Evolutionary conservation across 768 basidiomycete species (phyloP).

Genomic region (Trametes cubensis): DNA sequence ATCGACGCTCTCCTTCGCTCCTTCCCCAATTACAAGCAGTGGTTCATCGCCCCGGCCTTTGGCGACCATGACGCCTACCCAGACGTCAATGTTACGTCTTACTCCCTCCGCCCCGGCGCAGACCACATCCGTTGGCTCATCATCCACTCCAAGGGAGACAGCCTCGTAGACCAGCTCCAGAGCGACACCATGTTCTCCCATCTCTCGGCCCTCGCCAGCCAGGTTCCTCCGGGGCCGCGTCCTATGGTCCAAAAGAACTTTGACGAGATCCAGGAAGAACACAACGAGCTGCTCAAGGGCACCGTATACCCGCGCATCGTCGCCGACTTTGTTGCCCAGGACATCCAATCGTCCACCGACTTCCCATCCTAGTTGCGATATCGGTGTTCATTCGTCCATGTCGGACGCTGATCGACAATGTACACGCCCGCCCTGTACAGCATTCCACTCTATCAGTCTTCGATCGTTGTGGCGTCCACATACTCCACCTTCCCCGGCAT

Average conservation of each 20-base stretch:
- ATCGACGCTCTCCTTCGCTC: constrained; percentile 61
- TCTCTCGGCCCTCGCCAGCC: constrained; percentile 40
- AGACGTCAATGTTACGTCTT: constrained; percentile 47
- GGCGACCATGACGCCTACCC: constrained; percentile 53
- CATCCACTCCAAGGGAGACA: constrained; percentile 75
- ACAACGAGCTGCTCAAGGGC: constrained; percentile 25
- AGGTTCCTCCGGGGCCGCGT: background rate
- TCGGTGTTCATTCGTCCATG: background rate
- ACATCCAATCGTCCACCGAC: background rate
- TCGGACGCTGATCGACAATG: background rate
- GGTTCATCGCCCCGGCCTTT: constrained; percentile 73
- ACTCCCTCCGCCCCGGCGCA: constrained; percentile 40
- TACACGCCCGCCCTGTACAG: background rate
- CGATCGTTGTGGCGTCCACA: background rate
- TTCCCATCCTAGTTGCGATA: background rate
- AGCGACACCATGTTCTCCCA: constrained; percentile 60
- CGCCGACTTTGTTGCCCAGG: constrained; percentile 19
- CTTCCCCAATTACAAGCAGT: constrained; percentile 68
- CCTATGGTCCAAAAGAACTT: constrained; percentile 15
- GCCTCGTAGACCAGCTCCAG: constrained; percentile 64
- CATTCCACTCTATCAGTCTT: background rate
- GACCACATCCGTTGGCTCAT: constrained; percentile 63
- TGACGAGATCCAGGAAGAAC: constrained; percentile 23
- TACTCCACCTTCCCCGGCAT: background rate
- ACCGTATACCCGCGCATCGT: constrained; percentile 23